Evolutionary conservation across 2,329 filamentous ascomycete genomes (phyloP), one percentile per base, ranked within the genome.

Genomic region (Teratosphaeriaceae sp.): DNA sequence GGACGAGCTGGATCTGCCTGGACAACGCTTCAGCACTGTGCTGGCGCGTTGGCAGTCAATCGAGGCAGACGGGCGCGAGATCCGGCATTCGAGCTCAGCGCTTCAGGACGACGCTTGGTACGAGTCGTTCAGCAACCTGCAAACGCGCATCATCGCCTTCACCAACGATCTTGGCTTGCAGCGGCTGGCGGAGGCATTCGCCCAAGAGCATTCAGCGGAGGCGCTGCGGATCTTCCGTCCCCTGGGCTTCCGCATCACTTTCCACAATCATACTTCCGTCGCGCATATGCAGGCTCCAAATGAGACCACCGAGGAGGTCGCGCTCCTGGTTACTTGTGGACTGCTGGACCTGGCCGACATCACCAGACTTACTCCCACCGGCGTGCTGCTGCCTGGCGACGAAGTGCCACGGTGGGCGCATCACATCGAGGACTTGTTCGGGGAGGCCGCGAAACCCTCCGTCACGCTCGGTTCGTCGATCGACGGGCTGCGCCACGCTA

Each of bases 1-100:
- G 5, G 37, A 39, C 13, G 37, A 39, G 24, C 37, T 39, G 6
- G 37, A 39, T 27, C 24, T 39, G 5, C 37, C 37, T 12, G 37
- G 37, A 26, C 37, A 39, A 18, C 12, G 24, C 9, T 29, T 29
- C 22, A 11, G 3, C 15, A 29, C 37, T 5, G 37, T 23, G 13
- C 7, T 39, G 23, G 13, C 3, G n/a, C 20, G 35, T 36, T 38
- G 20, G 40, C 5, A n/a, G 21, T 6, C n/a, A 22, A 23, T 15
- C 15, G 13, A 3, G 38, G 38, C 8, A n/a, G n/a, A n/a, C n/a
- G n/a, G n/a, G n/a, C n/a, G n/a, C n/a, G 31, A 34, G 6, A 19
- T 34, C 18, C 15, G 18, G 4, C 15, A 15, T 18, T 5, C n/a
- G 6, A 20, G 31, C 18, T 34, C 24, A 13, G 24, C 13, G 24